Percentiles rank a stretch among this genome's conserved stretches.
These are phyloP conservation scores for Nicotiana knightiana DNA, from an alignment of 257 asterid genomes.

Conservation along the genomic window DNA sequence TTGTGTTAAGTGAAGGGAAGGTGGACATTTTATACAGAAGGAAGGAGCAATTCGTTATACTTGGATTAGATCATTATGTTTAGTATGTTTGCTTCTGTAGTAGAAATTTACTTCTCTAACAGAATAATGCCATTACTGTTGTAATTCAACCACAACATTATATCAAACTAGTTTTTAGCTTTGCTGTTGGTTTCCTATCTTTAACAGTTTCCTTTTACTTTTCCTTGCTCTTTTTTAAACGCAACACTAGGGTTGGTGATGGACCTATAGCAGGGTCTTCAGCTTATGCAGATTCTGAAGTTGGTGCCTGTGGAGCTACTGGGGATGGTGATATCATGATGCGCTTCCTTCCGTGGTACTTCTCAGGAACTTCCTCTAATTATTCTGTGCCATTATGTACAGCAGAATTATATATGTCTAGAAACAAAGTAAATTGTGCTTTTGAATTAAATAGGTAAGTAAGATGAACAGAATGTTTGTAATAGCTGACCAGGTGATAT, in stretches of 20 bases:
- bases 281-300: constrained; percentile 83
- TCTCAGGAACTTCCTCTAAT: not conserved
- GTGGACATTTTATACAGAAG: not conserved
- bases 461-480: not conserved
- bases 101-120: not conserved
- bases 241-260: constrained; percentile 68
- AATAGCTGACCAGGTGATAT: not conserved
- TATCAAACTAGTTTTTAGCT: not conserved
- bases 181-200: not conserved
- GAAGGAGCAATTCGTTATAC: not conserved
- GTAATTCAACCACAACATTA: not conserved
- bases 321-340: constrained; percentile 99
- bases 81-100: not conserved
- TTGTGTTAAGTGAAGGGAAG: not conserved
- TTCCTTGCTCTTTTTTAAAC: not conserved
- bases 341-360: constrained; percentile 98
- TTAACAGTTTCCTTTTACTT: not conserved
- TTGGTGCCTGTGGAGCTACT: constrained; percentile 96
- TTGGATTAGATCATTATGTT: not conserved
- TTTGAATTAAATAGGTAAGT: not conserved
- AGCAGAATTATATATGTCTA: not conserved
- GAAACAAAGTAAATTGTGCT: not conserved
- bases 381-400: not conserved
- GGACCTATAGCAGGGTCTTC: constrained; percentile 97
- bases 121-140: not conserved